Evolutionary conservation across 495 filamentous ascomycete species (phyloP), one percentile per base, ranked within the genome.

Genomic region (Xylaria flabelliformis): DNA sequence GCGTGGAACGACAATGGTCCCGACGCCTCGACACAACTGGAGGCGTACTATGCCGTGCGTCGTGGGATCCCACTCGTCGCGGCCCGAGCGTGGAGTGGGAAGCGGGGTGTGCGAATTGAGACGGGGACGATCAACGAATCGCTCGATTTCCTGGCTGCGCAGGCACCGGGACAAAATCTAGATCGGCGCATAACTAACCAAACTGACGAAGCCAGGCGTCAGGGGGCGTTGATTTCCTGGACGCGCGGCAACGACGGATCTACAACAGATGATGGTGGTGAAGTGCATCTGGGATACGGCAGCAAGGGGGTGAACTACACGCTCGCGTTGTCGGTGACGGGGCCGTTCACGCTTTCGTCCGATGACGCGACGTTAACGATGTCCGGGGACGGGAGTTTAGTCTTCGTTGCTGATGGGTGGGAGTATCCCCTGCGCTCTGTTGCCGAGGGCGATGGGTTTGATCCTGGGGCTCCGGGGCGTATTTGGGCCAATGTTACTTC

Each of bases 1-100:
- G 85, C 85, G 2, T 89, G 87, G 87, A 89, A 86, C 63, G 87
- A 89, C 63, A 88, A 86, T 53, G 87, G 87, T 0, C 85, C 87
- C 0, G 86, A 88, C 72, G 85, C 87, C 1, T 86, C 84, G 4
- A 89, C 87, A 0, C 86, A 89, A 64, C 74, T 88, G 0, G 87
- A 89, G 50, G 79, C 83, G 0, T 89, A 83, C 73, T 89, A 89
- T 71, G 82, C 85, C 2, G 82, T 88, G 67, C 82, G 86, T 6
- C 78, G 84, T 32, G 87, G 87, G 0, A 84, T 89, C 36, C 86
- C 87, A 19, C 64, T 73, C 0, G 80, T 83, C 0, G 85, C 29
- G 75, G 84, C n/a, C 74, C 81, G 3, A 85, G 86, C 86, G 75
- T 73, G 71, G 71, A 64, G 80, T 24, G 86, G 85, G 2, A 66